Evolutionary conservation across 495 filamentous ascomycete genomes (phyloP), one percentile per base, ranked within the genome.

Genomic region (Hypoxylon perforatum): DNA sequence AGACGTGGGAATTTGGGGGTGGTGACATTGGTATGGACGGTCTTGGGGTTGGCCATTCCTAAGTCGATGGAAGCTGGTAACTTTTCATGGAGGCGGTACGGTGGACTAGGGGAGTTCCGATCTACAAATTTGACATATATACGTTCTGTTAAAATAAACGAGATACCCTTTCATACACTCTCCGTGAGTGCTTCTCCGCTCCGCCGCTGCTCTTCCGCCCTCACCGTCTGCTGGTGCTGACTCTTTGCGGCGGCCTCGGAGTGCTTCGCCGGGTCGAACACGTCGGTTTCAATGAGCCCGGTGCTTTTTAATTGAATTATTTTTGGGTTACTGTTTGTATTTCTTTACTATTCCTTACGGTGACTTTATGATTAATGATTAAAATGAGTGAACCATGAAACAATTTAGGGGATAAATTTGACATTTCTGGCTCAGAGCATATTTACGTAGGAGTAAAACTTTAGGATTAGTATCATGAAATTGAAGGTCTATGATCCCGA

Each of bases 261-360:
- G 65, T 81, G 78, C 63, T 80, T 81, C 7, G 76, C 71, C 15
- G 87, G 87, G 72, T 91, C 86, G 63, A 91, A 91, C 11, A 89
- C 86, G 67, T 89, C 90, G 1, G 30, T 30, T 9, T 21, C 1
- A 42, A 42, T 28, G 25, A 28, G 7, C 3, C 25, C 7, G 25
- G 7, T 28, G 25, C n/a, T 28, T 28, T 28, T 3, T 3, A 28
- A 28, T 3, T 28, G 25, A 28, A 28, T 3, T 3, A 28, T 3
- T 3, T 7, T 28, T 28, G 25, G 25, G 7, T 3, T 28, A 3
- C 25, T 28, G 25, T 28, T 28, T 28, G 3, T 28, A 28, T 28
- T 28, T 3, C 25, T 28, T 28, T 7, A 28, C 25, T 28, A 3
- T 28, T 28, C 3, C 25, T 28, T 7, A 28, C 25, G 25, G 7